Conservation (phyloP, 768 basidiomycete species). For the Kondoa malvinella region DNA sequence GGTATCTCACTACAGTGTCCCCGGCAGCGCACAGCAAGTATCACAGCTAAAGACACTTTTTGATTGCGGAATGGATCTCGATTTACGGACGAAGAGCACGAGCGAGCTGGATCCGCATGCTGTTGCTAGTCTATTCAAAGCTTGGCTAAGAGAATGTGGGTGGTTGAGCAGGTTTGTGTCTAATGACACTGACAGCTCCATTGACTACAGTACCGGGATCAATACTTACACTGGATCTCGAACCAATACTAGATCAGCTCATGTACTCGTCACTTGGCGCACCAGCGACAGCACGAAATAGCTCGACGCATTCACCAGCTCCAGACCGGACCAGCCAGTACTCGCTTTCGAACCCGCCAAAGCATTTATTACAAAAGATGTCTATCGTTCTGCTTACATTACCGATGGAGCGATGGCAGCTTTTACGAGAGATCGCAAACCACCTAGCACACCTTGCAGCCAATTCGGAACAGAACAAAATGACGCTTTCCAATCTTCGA, state of each 20-base stretch:
- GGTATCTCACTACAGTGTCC: conserved; percentile 15
- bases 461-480: conserved; percentile 20
- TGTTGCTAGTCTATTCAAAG: conserved; percentile 18
- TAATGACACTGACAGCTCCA: neutral
- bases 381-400: conserved; percentile 7
- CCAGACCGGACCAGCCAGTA: neutral
- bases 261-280: neutral
- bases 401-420: conserved; percentile 18
- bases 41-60: conserved; percentile 12
- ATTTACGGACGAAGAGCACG: conserved; percentile 8
- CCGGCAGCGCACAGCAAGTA: conserved; percentile 12
- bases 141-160: conserved; percentile 20
- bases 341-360: neutral
- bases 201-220: conserved; percentile 4
- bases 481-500: conserved; percentile 24
- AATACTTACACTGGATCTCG: neutral
- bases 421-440: conserved; percentile 21
- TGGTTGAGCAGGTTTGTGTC: neutral
- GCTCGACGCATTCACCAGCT: neutral
- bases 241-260: conserved; percentile 1
- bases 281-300: neutral
- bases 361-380: conserved; percentile 2
- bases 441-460: conserved; percentile 21
- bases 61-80: conserved; percentile 15
- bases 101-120: conserved; percentile 15